Base-by-base conservation (phyloP, 106 monocot species). In the Dactylorhiza incarnata region DNA sequence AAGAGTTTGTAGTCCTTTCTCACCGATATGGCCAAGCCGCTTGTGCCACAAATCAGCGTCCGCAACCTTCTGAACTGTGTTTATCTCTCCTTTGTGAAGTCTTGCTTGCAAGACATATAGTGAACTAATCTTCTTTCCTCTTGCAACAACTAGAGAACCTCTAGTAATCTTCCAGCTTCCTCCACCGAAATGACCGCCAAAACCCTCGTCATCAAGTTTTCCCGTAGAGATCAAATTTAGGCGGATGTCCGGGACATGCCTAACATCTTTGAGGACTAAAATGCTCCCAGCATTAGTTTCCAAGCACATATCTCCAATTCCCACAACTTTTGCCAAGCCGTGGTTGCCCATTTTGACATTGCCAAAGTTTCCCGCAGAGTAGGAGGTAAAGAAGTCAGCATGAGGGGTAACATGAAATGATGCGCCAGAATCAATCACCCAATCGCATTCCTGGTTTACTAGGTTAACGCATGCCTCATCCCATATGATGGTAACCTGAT, bases 1-100 rank as follows among this genome's bases (percentile, higher is more conserved):
- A 11, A 76, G 17, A 22, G 24, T 55, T 5, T 75, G 23, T 22
- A 76, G 17, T 24, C 76, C 46, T 49, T 76, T 63, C 63, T 76
- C 29, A 56, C 74, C 45, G 44, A 75, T 75, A 19, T 75, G 56
- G 4, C 43, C 56, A 10, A 75, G 44, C 4, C 56, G 3, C 12
- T n/a, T 45, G 43, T 75, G 56, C 55, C 16, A 75, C 6, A 75
- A 0, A 16, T 56, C 17, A 43, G 12, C 44, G 25, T 53, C 16
- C 17, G 54, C 5, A 4, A 9, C 48, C 54, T 44, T 16, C 1
- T 75, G 0, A 43, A 44, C 29, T 25, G 22, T 12, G 14, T 7
- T 19, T 13, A 73, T 6, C 44, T 44, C 45, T 16, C 15, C 1
- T 2, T 15, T 51, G 47, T 3, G 23, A 2, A 63, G 1, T 10